phyloP scores from a whole-genome alignment of 257 asterid genomes.

The Solanum tarijense region DNA sequence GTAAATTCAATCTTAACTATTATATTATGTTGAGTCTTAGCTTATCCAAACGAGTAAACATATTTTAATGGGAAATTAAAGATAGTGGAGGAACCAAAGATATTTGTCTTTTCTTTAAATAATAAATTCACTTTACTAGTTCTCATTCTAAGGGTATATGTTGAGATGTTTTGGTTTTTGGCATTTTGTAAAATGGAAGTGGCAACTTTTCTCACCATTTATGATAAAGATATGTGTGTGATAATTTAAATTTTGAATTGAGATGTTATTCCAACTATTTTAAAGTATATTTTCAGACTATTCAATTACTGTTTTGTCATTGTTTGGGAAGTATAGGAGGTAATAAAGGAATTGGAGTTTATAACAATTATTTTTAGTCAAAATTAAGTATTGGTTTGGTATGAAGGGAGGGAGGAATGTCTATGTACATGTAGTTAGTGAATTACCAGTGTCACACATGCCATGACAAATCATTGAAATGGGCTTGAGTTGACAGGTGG shows the following conservation, averaged over 20 bases:
- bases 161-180: neutral
- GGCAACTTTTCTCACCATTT: neutral
- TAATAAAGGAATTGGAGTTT: neutral
- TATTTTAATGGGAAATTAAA: neutral
- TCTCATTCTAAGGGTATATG: neutral
- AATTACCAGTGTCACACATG: neutral
- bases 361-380: too few relatives aligned
- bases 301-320: neutral
- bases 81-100: neutral
- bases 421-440: neutral
- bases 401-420: neutral
- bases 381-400: too few relatives aligned
- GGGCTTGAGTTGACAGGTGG: too few relatives aligned
- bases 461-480: neutral
- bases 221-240: neutral
- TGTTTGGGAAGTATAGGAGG: neutral
- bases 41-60: neutral
- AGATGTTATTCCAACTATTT: neutral
- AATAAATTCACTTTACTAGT: neutral
- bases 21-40: neutral
- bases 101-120: neutral
- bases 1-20: neutral
- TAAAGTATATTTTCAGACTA: neutral
- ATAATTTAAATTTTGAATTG: neutral
- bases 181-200: neutral